A percentile compares a stretch with the other conserved stretches of the same genome.
phyloP scores from a whole-genome alignment of 192 early-diverging fungal genomes.

The Coemansia sp. region DNA sequence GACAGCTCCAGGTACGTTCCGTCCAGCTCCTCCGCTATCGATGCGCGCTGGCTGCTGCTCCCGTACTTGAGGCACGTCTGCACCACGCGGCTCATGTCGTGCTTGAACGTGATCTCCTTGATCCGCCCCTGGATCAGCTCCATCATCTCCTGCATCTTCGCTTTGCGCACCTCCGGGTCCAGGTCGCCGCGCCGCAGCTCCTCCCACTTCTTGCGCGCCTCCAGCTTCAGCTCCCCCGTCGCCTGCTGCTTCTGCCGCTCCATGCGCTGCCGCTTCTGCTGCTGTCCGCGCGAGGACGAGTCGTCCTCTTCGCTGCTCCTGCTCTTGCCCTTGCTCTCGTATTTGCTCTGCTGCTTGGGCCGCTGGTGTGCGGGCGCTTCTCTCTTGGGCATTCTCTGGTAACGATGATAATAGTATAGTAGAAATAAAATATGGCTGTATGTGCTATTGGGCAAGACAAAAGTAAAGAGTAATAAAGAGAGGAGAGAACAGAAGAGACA shows the following conservation, averaged over 20 bases:
- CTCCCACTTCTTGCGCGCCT: slow-evolving; percentile 86
- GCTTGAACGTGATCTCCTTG: slow-evolving; percentile 88
- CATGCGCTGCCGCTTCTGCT: slow-evolving; percentile 12
- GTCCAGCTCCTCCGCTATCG: slow-evolving; percentile 78
- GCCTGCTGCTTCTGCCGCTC: slow-evolving; percentile 51
- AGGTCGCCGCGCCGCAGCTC: slow-evolving; percentile 72
- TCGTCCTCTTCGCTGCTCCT: not conserved
- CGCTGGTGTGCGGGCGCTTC: not conserved
- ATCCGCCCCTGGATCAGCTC: slow-evolving; percentile 74
- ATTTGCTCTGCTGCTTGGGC: not conserved
- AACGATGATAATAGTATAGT: too few relatives aligned
- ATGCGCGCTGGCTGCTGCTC: slow-evolving; percentile 67
- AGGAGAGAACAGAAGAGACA: too few relatives aligned
- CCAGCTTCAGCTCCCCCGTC: slow-evolving; percentile 65
- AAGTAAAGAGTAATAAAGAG: too few relatives aligned
- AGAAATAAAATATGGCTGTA: too few relatives aligned
- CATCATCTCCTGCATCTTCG: slow-evolving; percentile 82
- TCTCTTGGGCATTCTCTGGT: not conserved
- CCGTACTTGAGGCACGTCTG: slow-evolving; percentile 93
- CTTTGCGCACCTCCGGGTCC: slow-evolving; percentile 60
- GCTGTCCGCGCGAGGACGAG: slow-evolving; percentile 1
- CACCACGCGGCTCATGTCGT: slow-evolving; percentile 91
- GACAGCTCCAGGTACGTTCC: slow-evolving; percentile 75
- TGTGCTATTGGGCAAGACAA: too few relatives aligned
- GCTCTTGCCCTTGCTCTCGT: too few relatives aligned